Evolutionary conservation across 768 basidiomycete genomes (phyloP).

Genomic region (Boletus vinaceobasis): DNA sequence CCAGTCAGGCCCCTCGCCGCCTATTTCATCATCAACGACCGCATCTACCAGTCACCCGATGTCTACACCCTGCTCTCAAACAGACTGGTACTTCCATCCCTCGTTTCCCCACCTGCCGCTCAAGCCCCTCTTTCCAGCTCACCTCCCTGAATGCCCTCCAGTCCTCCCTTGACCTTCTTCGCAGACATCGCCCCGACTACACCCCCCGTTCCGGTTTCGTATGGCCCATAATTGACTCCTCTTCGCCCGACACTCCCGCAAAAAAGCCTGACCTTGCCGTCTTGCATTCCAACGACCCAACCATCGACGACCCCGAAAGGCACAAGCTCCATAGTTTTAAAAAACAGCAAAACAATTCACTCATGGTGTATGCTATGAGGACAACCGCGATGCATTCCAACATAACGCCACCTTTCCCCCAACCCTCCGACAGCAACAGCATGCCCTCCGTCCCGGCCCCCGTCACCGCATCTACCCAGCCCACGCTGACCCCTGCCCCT

Average conservation of each 20-base stretch:
- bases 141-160: conserved; percentile 70
- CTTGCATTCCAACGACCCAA: conserved; percentile 22
- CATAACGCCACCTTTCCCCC: conserved; percentile 43
- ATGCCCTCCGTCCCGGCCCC: conserved; percentile 25
- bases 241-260: conserved; percentile 37
- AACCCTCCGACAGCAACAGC: conserved; percentile 28
- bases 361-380: conserved; percentile 76
- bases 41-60: conserved; percentile 86
- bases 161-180: conserved; percentile 71
- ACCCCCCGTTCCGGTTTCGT: conserved; percentile 80
- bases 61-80: conserved; percentile 82
- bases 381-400: conserved; percentile 71
- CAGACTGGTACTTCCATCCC: conserved; percentile 56
- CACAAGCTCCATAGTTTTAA: conserved; percentile 35
- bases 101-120: neutral
- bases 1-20: conserved; percentile 74
- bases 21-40: conserved; percentile 86
- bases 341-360: conserved; percentile 63
- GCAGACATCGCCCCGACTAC: conserved; percentile 73
- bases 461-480: conserved; percentile 21
- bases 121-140: conserved; percentile 39
- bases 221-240: conserved; percentile 75
- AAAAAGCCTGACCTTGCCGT: conserved; percentile 39
- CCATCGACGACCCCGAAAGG: conserved; percentile 19
- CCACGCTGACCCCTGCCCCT: conserved; percentile 37